phyloP scores from a whole-genome alignment of 345 rosid species.

The Brassica napus region DNA sequence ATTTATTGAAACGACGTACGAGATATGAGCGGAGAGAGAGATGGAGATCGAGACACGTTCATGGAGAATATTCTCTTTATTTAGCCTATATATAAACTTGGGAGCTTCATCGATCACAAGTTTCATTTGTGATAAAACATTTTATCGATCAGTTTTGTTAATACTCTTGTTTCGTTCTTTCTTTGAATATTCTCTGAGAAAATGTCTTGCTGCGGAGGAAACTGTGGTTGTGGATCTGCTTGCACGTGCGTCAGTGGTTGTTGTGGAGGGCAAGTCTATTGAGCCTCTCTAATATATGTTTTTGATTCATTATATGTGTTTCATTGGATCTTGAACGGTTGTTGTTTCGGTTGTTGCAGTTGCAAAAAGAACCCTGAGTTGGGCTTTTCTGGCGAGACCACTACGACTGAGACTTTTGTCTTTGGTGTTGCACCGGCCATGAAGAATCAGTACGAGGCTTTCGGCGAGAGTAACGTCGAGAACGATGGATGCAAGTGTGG shows the following conservation, averaged over 20 bases:
- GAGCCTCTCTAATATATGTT: not conserved
- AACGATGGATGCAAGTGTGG: conserved; percentile 88
- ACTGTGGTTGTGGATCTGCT: conserved; percentile 62
- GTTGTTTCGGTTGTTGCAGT: not conserved
- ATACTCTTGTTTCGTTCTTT: not conserved
- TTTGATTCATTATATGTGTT: not conserved
- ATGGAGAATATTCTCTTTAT: conserved; percentile 39
- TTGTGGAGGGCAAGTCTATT: conserved; percentile 53
- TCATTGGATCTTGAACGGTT: not conserved
- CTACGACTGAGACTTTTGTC: conserved; percentile 50
- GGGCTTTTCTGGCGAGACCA: conserved; percentile 46
- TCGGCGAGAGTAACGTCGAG: conserved; percentile 54
- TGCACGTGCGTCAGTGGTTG: conserved; percentile 59
- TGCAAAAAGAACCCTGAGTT: conserved; percentile 42
- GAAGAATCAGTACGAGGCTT: conserved; percentile 51
- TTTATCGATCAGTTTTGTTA: not conserved
- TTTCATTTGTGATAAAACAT: not conserved
- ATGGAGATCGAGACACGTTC: conserved; percentile 48
- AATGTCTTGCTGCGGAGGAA: conserved; percentile 77
- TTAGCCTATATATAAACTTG: conserved; percentile 43
- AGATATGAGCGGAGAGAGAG: conserved; percentile 32
- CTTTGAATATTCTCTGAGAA: conserved; percentile 25
- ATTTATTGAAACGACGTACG: conserved; percentile 25
- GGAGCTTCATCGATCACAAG: not conserved
- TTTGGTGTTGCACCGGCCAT: conserved; percentile 53